Percentiles rank a stretch among this genome's conserved stretches.
Conservation (phyloP, 177 flowering plant species). For the Vitis hybrid region DNA sequence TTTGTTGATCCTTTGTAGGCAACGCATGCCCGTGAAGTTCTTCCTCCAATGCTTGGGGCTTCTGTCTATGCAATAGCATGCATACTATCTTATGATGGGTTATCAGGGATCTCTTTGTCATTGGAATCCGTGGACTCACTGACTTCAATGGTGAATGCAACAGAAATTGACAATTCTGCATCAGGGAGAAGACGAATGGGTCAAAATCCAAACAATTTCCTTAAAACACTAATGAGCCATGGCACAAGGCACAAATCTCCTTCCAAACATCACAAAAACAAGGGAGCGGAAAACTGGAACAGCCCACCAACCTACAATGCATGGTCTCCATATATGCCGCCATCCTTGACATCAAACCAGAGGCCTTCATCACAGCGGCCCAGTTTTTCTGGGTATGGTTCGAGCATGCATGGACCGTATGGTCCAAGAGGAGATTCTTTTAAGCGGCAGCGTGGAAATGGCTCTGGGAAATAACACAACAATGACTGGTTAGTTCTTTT, state of each 20-base stretch:
- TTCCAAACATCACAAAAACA: conserved; percentile 12
- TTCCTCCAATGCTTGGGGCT: conserved; percentile 68
- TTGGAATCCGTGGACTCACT: conserved; percentile 27
- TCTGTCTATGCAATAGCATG: conserved; percentile 68
- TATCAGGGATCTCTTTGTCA: conserved; percentile 41
- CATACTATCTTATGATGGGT: conserved; percentile 70
- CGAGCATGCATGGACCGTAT: conserved; percentile 12
- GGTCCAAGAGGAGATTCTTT: conserved; percentile 23
- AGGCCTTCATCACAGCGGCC: conserved; percentile 6
- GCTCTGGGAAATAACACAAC: conserved; percentile 6
- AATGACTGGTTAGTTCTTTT: neutral
- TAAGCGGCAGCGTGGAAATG: conserved; percentile 37
- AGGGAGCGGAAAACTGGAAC: neutral
- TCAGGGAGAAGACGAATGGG: conserved; percentile 14
- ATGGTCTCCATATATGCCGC: neutral
- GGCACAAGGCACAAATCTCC: neutral
- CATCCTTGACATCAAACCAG: conserved; percentile 26
- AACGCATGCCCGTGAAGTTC: conserved; percentile 47
- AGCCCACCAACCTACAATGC: conserved; percentile 5
- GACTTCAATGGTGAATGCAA: conserved; percentile 31
- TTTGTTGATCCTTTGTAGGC: conserved; percentile 43
- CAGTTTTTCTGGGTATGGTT: conserved; percentile 15
- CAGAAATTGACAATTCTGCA: conserved; percentile 29
- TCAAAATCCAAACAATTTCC: conserved; percentile 15
- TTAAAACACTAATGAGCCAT: conserved; percentile 19